Conservation (phyloP, 2,329 filamentous ascomycete species). For the Fusarium agapanthi region DNA sequence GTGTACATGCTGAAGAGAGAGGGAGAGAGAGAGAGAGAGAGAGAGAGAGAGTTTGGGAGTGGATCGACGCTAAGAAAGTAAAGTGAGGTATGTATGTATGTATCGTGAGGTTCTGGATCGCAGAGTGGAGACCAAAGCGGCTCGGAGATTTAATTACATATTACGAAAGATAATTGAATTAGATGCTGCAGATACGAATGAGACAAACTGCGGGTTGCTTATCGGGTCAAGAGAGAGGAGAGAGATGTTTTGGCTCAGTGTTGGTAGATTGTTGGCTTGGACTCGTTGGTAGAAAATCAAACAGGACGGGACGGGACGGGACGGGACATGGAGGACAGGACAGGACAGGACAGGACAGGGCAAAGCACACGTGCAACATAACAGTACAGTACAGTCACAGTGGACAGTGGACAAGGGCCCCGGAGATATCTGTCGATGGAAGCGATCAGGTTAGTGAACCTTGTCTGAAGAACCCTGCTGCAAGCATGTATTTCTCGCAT, state of each 20-base stretch:
- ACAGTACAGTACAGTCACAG: background rate
- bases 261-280: background rate
- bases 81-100: background rate
- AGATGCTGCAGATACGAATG: background rate
- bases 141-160: slow-evolving; percentile 16
- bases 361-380: background rate
- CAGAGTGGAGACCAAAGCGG: slow-evolving; percentile 20
- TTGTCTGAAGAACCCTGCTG: background rate
- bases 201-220: background rate
- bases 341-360: background rate
- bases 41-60: background rate
- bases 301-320: background rate
- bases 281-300: slow-evolving; percentile 23
- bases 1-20: too few relatives aligned
- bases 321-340: too few relatives aligned
- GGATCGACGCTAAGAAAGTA: slow-evolving; percentile 24
- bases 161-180: background rate
- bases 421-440: background rate
- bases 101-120: slow-evolving; percentile 8
- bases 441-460: background rate
- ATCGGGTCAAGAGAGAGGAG: background rate
- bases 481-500: slow-evolving; percentile 14
- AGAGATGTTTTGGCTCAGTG: background rate
- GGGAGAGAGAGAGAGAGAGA: background rate
- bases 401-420: background rate